Evolutionary conservation across 768 basidiomycete species (phyloP), one percentile per base, ranked within the genome.

Genomic region (Cytidiella melzeri): DNA sequence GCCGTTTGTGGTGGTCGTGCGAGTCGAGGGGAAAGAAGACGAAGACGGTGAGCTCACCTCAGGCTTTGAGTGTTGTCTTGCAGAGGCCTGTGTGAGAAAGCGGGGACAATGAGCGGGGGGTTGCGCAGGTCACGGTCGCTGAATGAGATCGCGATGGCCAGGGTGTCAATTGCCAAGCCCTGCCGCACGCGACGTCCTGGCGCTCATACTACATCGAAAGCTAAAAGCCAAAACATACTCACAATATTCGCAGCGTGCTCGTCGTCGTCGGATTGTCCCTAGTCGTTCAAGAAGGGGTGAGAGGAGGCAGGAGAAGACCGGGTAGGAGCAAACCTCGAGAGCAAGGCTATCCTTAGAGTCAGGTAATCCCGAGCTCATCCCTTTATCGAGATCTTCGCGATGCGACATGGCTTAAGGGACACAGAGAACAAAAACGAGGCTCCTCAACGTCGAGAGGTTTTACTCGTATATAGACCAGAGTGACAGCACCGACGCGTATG

Each of bases 21-120:
- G 38, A 46, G 21, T 40, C 21, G 28, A 41, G 27, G 50, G 46
- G 36, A 27, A 48, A 44, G 36, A 39, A 44, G n/a, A 26, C 18
- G 42, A 41, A 40, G 27, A 18, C 45, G 39, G 12, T 51, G 40
- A 26, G 60, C 62, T 64, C 61, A 64, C 62, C 62, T 64, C 59
- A 45, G 56, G 50, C 54, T 55, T 61, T 56, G 41, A 27, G 42
- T 59, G 48, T 30, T 57, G 51, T 36, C 44, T 50, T 36, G 54
- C 56, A 36, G 57, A 48, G 45, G 59, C 53, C 62, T 64, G 56
- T 40, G 51, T 43, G 44, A 49, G 37, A 21, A 25, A 20, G 19
- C 5, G 39, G 25, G 5, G 7, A 19, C 37, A 41, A 43, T 55
- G n/a, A n/a, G 21, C 48, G 51, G 18, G 25, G n/a, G 19, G 26